Conservation (phyloP, 139 green algal genomes). For the Chara braunii region DNA sequence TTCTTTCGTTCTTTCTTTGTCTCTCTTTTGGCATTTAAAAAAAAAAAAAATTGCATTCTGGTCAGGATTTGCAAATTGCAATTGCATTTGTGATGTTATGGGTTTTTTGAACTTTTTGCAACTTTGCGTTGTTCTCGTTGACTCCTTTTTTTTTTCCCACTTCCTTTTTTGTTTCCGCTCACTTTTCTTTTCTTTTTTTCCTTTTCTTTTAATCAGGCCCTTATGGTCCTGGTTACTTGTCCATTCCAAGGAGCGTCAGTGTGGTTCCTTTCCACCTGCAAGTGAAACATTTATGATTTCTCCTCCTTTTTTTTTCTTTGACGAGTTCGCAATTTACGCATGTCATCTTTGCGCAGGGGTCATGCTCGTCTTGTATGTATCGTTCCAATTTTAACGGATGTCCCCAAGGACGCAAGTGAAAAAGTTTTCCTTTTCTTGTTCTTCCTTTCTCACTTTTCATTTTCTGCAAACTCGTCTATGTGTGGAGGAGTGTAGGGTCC, state of each 20-base stretch:
- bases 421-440: background rate
- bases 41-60: no score
- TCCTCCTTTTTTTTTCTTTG: slow-evolving; percentile 23
- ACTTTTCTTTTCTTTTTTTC: no score
- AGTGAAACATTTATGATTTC: slow-evolving; percentile 4
- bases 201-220: no score
- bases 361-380: slow-evolving; percentile 2
- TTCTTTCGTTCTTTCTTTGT: slow-evolving; percentile 1
- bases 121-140: no score
- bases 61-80: no score
- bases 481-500: background rate
- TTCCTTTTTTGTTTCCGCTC: no score
- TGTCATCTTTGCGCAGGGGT: background rate
- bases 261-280: background rate
- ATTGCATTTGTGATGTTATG: no score
- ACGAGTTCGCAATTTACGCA: background rate
- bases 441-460: background rate
- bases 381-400: background rate
- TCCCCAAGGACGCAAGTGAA: background rate
- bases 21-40: no score
- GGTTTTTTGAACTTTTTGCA: no score
- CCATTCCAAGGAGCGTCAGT: background rate
- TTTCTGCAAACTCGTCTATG: background rate
- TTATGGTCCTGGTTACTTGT: no score
- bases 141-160: no score